Evolutionary conservation across 768 basidiomycete genomes (phyloP), one percentile per base, ranked within the genome.

Genomic region (Phaeolepiota aurea): DNA sequence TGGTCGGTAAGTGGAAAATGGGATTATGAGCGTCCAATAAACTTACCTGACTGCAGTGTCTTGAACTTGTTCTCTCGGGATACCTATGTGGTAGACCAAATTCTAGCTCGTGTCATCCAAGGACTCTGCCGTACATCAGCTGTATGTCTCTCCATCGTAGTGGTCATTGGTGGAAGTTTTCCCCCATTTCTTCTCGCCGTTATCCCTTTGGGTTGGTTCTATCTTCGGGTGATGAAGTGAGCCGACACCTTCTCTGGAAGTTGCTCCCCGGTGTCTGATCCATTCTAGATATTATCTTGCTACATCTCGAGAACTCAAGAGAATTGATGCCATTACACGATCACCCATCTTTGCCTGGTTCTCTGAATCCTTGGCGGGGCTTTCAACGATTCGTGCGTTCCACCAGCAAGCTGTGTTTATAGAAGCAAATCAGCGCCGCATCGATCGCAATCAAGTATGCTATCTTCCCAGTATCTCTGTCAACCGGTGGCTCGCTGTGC

Each of bases 261-360:
- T n/a, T n/a, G n/a, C n/a, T n/a, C n/a, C n/a, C n/a, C n/a, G 1
- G 28, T 20, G 34, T 44, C 36, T 35, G 30, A n/a, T 35, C 7
- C 33, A 35, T 35, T 16, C 21, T 48, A 90, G 87, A 32, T 94
- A 94, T 58, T 92, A 92, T 55, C 74, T 92, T 5, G 70, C 86
- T 2, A 90, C 88, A 0, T 87, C 84, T 1, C 79, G 89, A 18
- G 89, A 92, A 56, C 71, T 92, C 18, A 90, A 92, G 57, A 85
- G 89, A 11, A 69, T 93, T 11, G 89, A 92, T 48, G 85, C 90
- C 0, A 82, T 89, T 18, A 88, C 88, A 3, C 80, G 87, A 28
- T 89, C 87, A 0, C 92, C 93, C 1, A 89, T 98, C 44, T 93
- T 94, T 57, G 83, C 82, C 0, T 86, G 82, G 80, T 88, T 88